phyloP scores from a whole-genome alignment of 148 eudicot genomes.

The Talinum fruticosum region DNA sequence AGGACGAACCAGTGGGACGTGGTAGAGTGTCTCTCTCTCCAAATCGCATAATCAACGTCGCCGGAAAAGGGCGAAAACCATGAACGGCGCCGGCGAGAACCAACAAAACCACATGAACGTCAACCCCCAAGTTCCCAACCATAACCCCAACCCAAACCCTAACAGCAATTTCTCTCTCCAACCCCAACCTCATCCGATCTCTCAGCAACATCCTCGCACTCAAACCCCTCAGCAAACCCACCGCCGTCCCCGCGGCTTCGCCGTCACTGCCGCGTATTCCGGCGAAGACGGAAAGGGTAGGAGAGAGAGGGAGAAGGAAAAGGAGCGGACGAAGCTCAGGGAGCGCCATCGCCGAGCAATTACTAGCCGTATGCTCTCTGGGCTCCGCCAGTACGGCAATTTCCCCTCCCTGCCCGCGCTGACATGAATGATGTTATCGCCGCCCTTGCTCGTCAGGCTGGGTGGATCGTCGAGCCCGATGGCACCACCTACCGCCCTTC shows the following conservation, averaged over 20 bases:
- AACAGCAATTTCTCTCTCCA: conserved; percentile 15
- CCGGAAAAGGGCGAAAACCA: neutral
- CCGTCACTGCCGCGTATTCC: conserved; percentile 33
- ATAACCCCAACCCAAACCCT: conserved; percentile 16
- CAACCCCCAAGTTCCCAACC: conserved; percentile 14
- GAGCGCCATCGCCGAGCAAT: conserved; percentile 79
- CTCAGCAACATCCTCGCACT: conserved; percentile 19
- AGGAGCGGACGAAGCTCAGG: conserved; percentile 67
- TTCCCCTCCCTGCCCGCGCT: conserved; percentile 62
- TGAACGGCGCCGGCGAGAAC: neutral
- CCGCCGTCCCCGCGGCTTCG: conserved; percentile 71
- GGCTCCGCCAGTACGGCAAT: conserved; percentile 72
- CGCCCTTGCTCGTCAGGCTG: conserved; percentile 69
- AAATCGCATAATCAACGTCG: neutral
- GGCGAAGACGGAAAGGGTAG: conserved; percentile 34
- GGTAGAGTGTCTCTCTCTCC: neutral
- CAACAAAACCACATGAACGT: neutral
- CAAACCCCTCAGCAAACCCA: conserved; percentile 21
- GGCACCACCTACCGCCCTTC: conserved; percentile 58
- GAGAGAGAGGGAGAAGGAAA: conserved; percentile 68
- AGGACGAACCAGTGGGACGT: no score
- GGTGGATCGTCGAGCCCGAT: conserved; percentile 59
- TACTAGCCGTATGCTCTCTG: conserved; percentile 74
- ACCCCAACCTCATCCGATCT: conserved; percentile 14
- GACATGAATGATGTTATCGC: conserved; percentile 76